phyloP scores from a whole-genome alignment of 371 early-diverging fungal genomes.

The Mucor irregularis region DNA sequence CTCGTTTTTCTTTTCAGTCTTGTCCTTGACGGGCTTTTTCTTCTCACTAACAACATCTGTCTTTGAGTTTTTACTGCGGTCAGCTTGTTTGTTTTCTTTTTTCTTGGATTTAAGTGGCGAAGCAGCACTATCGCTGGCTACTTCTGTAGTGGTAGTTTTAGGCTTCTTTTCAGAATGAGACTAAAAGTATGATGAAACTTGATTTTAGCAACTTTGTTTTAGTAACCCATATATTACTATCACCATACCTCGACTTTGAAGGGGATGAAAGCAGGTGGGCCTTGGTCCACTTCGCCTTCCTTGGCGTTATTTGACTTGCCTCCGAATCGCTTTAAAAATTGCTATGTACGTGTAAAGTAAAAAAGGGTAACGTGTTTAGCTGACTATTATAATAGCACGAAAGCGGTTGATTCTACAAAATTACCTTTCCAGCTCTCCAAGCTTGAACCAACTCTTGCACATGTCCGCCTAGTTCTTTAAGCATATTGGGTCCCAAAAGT shows the following conservation, averaged over 20 bases:
- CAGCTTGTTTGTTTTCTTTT: neutral
- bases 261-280: slow-evolving; percentile 47
- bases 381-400: neutral
- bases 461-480: slow-evolving; percentile 42
- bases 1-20: neutral
- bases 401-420: neutral
- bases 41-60: slow-evolving; percentile 12
- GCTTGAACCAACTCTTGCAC: slow-evolving; percentile 46
- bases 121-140: too few species aligned
- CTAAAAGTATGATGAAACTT: neutral
- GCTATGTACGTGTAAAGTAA: slow-evolving; percentile 10
- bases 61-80: neutral
- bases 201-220: neutral
- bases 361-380: too few species aligned
- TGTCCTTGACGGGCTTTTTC: slow-evolving; percentile 8
- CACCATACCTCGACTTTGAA: slow-evolving; percentile 44
- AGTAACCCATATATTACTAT: too few species aligned
- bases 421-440: slow-evolving; percentile 50
- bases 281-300: slow-evolving; percentile 17
- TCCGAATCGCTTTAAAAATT: slow-evolving; percentile 36
- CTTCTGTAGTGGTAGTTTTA: neutral
- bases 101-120: too few species aligned
- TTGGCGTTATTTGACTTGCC: slow-evolving; percentile 8
- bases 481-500: slow-evolving; percentile 33
- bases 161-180: neutral